Percentiles rank a stretch among this genome's conserved stretches.
Evolutionary conservation across 768 basidiomycete species (phyloP).

Genomic region (Leccinellum rugosiceps): DNA sequence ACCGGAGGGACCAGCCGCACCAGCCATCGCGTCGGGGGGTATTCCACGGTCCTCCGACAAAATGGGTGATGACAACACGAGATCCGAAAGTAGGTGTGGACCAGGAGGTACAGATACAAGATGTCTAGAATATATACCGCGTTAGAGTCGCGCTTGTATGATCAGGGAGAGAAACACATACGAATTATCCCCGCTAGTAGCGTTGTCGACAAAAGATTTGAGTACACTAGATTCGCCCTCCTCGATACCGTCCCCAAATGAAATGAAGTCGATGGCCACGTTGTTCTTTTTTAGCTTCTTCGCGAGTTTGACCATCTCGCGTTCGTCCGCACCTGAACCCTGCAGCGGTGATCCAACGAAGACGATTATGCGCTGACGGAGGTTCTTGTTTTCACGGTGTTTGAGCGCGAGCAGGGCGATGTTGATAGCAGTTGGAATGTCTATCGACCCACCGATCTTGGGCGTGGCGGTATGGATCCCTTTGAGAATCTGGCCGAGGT

Average conservation of each 20-base stretch:
- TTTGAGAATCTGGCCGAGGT: constrained; percentile 86
- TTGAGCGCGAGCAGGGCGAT: constrained; percentile 96
- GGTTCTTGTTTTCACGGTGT: constrained; percentile 97
- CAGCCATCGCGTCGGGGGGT: constrained; percentile 56
- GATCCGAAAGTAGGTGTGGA: constrained; percentile 77
- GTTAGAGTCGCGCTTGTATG: neutral
- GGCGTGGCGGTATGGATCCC: constrained; percentile 69
- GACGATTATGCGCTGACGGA: constrained; percentile 92
- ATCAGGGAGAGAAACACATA: constrained; percentile 36
- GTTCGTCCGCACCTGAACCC: constrained; percentile 67
- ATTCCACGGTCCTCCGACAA: constrained; percentile 78
- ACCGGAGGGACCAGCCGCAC: constrained; percentile 44
- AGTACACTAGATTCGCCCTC: constrained; percentile 66
- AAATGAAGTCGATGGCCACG: constrained; percentile 88
- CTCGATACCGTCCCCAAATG: constrained; percentile 88
- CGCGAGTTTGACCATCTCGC: constrained; percentile 81
- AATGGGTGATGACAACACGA: constrained; percentile 75
- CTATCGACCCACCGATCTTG: constrained; percentile 77
- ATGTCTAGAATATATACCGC: constrained; percentile 51
- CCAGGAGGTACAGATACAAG: constrained; percentile 77
- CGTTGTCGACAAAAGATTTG: constrained; percentile 78
- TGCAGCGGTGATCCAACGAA: constrained; percentile 90
- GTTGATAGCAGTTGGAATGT: constrained; percentile 87
- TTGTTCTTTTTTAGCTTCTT: constrained; percentile 99
- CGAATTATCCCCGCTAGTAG: constrained; percentile 83